Evolutionary conservation across 176 grass and related monocot genomes (phyloP).

Genomic region (sorghum (Sorghum bicolor)): Sorghum_bicolor_NCBIv3 NC_012877.2:46340001-46340500

Average conservation of each 20-base stretch:
- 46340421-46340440: background rate
- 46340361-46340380: conserved; percentile 79
- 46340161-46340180: background rate
- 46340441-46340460: background rate
- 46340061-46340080: background rate
- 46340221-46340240: background rate
- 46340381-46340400: conserved; percentile 75
- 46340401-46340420: conserved; percentile 63
- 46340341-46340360: conserved; percentile 77
- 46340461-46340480: background rate
- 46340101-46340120: background rate
- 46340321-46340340: conserved; percentile 68
- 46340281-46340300: background rate
- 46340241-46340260: background rate
- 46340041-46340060: background rate
- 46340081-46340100: background rate
- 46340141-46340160: background rate
- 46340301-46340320: background rate
- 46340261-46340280: background rate
- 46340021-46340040: background rate
- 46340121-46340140: background rate
- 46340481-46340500: background rate
- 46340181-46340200: background rate
- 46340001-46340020: background rate
- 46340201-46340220: background rate